These are phyloP conservation scores for Theileria sp. DNA, from an alignment of 169 alveolate genomes.

Conservation along the genomic window DNA sequence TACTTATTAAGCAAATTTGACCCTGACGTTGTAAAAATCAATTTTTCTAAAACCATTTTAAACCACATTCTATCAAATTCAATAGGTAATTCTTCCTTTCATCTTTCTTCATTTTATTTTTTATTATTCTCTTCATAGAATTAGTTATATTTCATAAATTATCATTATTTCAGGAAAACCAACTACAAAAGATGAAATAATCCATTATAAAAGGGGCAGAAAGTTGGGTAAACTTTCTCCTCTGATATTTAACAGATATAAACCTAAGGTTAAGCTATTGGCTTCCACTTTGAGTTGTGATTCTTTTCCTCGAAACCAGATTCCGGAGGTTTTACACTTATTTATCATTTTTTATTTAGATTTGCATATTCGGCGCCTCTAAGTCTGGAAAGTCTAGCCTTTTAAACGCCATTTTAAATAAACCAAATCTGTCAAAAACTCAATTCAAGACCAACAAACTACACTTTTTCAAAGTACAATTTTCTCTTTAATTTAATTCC, in stretches of 20 bases:
- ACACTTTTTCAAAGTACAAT: slow-evolving; percentile 69
- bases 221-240: slow-evolving; percentile 70
- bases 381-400: slow-evolving; percentile 77
- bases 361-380: slow-evolving; percentile 76
- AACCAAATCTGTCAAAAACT: slow-evolving; percentile 64
- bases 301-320: slow-evolving; percentile 28
- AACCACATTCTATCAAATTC: slow-evolving; percentile 55
- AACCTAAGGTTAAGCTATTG: slow-evolving; percentile 64
- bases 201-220: slow-evolving; percentile 42
- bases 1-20: slow-evolving; percentile 27
- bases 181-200: slow-evolving; percentile 55
- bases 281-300: slow-evolving; percentile 32
- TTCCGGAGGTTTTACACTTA: slow-evolving; percentile 52
- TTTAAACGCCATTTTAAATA: slow-evolving; percentile 75
- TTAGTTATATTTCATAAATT: neutral
- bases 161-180: slow-evolving; percentile 45
- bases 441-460: slow-evolving; percentile 67
- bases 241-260: slow-evolving; percentile 65
- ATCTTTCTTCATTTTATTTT: neutral
- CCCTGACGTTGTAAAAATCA: slow-evolving; percentile 14
- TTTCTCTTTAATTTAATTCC: neutral
- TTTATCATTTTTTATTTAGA: slow-evolving; percentile 19
- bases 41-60: slow-evolving; percentile 44
- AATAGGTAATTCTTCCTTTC: slow-evolving; percentile 30
- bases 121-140: neutral